phyloP scores from a whole-genome alignment of 306 rosid species.

The Prunus campanulata region DNA sequence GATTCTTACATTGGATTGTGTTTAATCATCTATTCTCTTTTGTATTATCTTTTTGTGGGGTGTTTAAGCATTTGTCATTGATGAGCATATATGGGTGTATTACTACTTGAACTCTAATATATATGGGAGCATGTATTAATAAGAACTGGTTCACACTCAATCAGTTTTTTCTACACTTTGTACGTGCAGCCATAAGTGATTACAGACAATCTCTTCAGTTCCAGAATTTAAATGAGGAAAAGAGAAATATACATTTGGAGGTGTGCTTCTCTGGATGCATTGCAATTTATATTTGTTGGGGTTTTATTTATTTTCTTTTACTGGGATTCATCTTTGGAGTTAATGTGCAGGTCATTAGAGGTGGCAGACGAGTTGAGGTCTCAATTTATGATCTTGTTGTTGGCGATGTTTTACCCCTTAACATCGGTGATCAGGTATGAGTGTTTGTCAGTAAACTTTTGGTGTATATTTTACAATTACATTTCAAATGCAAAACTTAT shows the following conservation, averaged over 20 bases:
- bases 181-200: slow-evolving; percentile 75
- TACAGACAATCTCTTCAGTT: slow-evolving; percentile 97
- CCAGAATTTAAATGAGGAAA: slow-evolving; percentile 85
- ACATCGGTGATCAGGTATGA: slow-evolving; percentile 82
- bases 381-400: slow-evolving; percentile 89
- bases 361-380: slow-evolving; percentile 82
- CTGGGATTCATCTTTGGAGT: slow-evolving; percentile 7
- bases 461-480: slow-evolving; percentile 16
- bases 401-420: slow-evolving; percentile 88
- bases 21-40: not conserved
- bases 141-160: not conserved
- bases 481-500: slow-evolving; percentile 13
- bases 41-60: not conserved
- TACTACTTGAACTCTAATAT: not conserved
- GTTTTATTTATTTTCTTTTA: not conserved
- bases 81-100: not conserved
- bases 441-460: slow-evolving; percentile 7
- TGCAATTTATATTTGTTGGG: not conserved
- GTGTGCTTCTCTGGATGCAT: slow-evolving; percentile 32
- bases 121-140: not conserved
- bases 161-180: slow-evolving; percentile 6
- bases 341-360: slow-evolving; percentile 67
- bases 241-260: slow-evolving; percentile 89
- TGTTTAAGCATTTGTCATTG: not conserved
- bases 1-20: not conserved